Conservation (phyloP, 768 basidiomycete species). For the Boletellus emodensis region DNA sequence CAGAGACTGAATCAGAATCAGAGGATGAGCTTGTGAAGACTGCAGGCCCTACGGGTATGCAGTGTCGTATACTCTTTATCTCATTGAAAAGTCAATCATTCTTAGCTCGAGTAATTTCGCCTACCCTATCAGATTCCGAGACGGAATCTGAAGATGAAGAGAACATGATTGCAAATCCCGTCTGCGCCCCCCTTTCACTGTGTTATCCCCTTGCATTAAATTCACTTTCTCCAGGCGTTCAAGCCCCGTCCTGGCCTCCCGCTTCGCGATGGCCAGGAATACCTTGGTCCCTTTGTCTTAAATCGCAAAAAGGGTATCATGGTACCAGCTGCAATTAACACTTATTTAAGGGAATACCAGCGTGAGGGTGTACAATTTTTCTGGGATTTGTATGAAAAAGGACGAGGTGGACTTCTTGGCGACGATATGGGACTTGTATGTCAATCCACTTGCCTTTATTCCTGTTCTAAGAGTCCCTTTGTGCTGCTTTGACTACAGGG, state of each 20-base stretch:
- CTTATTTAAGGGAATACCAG: constrained; percentile 87
- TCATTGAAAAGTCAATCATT: background rate
- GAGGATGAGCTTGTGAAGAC: constrained; percentile 21
- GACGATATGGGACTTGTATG: constrained; percentile 91
- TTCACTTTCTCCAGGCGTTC: constrained; percentile 29
- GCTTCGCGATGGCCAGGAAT: constrained; percentile 40
- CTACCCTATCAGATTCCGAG: constrained; percentile 27
- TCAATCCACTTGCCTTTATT: constrained; percentile 1
- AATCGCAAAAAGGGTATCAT: constrained; percentile 43
- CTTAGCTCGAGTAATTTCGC: constrained; percentile 2
- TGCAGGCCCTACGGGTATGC: constrained; percentile 10
- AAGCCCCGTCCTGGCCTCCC: constrained; percentile 54
- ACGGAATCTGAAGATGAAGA: constrained; percentile 46
- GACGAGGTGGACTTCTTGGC: constrained; percentile 78
- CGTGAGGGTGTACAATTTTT: constrained; percentile 83
- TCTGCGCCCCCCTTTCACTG: constrained; percentile 12
- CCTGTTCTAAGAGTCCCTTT: background rate
- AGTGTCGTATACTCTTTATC: constrained; percentile 12
- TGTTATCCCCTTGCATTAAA: constrained; percentile 1
- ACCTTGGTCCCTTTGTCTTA: constrained; percentile 47
- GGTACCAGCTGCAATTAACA: constrained; percentile 72
- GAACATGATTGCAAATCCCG: constrained; percentile 28
- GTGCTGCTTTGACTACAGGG: constrained; percentile 17
- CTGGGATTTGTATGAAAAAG: constrained; percentile 63
- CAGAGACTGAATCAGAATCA: constrained; percentile 47